Evolutionary conservation across 768 basidiomycete species (phyloP), one percentile per base, ranked within the genome.

Genomic region (Dioszegia aurantiaca): DNA sequence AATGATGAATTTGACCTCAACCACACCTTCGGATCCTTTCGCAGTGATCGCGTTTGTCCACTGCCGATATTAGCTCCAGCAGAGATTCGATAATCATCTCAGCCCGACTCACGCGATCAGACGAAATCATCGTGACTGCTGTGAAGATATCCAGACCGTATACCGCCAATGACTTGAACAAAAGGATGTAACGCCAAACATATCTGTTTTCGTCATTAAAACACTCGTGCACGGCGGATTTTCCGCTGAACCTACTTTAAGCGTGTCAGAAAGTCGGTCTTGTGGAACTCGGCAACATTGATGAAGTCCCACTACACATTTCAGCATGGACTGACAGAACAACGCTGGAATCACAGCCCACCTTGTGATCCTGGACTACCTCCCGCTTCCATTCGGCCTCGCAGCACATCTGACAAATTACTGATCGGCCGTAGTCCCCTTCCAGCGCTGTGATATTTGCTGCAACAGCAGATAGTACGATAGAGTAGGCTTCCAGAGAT

Each of bases 71-170:
- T 24, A 45, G 44, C 27, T 26, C 26, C 39, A 2, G 2, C 4
- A 5, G 30, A 55, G n/a, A 2, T 14, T 3, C 16, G 14, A 19
- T n/a, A 39, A 39, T 19, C 19, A 10, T 53, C 3, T 19, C 33
- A 1, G 27, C 2, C 17, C 19, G 42, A 59, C 69, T 61, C 27
- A 70, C 69, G 31, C 84, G 82, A 39, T 83, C 82, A 21, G 92
- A 91, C 24, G 88, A 86, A 78, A 97, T 87, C 88, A 97, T 92
- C 67, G 94, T 95, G 61, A 90, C 84, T 62, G 90, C 92, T 36
- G 94, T 91, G 80, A 93, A 99, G 76, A 97, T 91, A 83, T 99
- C 95, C 77, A 89, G 88, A 61, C 93, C 81, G 79, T 97, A 95
- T 78, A 99, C 94, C 55, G 92, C 85, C 80, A 98, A 88, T 30